These are phyloP conservation scores for Phytophthora pisi DNA, from an alignment of 352 stramenopile genomes.

Conservation along the genomic window DNA sequence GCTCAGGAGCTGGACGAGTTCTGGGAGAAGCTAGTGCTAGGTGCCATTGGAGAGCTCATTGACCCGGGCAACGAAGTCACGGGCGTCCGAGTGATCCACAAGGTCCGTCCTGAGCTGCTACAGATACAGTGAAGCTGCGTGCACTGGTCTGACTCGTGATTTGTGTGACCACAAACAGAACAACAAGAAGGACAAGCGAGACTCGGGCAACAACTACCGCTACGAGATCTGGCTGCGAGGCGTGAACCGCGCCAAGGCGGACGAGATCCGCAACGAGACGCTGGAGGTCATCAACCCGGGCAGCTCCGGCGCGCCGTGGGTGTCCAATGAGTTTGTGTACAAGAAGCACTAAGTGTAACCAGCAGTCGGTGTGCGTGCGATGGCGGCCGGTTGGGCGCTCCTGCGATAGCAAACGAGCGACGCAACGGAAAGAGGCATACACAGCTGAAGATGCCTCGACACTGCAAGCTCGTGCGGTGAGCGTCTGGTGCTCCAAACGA, in stretches of 20 bases:
- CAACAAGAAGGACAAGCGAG: slow-evolving; percentile 89
- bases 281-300: slow-evolving; percentile 72
- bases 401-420: not conserved
- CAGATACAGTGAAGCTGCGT: not conserved
- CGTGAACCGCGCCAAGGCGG: slow-evolving; percentile 57
- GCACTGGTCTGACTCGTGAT: not conserved
- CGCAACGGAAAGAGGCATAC: not conserved
- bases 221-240: slow-evolving; percentile 87
- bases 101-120: slow-evolving; percentile 46
- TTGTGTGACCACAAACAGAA: slow-evolving; percentile 48
- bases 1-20: slow-evolving; percentile 84
- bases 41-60: slow-evolving; percentile 90
- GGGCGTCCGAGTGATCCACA: slow-evolving; percentile 92
- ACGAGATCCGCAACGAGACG: slow-evolving; percentile 79
- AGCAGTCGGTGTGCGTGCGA: slow-evolving; percentile 6
- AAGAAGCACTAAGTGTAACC: slow-evolving; percentile 79
- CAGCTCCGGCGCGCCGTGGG: slow-evolving; percentile 52
- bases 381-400: not conserved
- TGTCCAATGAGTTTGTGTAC: slow-evolving; percentile 72
- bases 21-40: slow-evolving; percentile 91
- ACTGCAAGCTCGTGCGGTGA: not conserved
- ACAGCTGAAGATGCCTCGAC: not conserved
- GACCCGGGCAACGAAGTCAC: slow-evolving; percentile 89
- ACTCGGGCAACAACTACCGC: slow-evolving; percentile 83
- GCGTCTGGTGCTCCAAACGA: not conserved